These are phyloP conservation scores for Bromus sterilis DNA, from an alignment of 176 grass and related monocot genomes.

Conservation along the genomic window DNA sequence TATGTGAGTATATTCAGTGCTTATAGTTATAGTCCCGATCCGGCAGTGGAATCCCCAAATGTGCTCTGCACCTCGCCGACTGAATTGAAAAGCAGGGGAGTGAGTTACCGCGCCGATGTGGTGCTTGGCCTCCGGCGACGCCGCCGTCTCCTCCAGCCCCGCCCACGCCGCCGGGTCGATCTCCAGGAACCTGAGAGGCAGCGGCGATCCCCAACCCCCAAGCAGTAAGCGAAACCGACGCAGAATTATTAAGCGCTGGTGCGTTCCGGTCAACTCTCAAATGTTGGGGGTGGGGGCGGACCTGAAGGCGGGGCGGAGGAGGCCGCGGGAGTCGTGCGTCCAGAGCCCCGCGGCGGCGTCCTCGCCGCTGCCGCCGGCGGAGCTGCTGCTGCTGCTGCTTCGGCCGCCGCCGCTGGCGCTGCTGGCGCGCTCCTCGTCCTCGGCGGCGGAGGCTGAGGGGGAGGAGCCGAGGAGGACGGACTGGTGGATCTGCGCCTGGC, in stretches of 20 bases:
- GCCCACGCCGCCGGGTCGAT: slow-evolving; percentile 71
- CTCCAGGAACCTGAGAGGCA: slow-evolving; percentile 71
- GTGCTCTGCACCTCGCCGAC: not conserved
- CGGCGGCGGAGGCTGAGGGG: not conserved
- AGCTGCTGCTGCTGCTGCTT: slow-evolving; percentile 31
- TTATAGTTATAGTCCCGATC: not conserved
- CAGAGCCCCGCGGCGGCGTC: slow-evolving; percentile 45
- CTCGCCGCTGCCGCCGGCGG: slow-evolving; percentile 20
- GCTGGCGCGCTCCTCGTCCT: slow-evolving; percentile 33
- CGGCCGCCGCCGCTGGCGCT: slow-evolving; percentile 26
- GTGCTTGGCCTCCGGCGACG: slow-evolving; percentile 67
- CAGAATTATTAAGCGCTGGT: too few relatives aligned
- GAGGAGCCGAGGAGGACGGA: slow-evolving; percentile 53
- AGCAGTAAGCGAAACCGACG: not conserved
- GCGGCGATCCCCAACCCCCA: not conserved
- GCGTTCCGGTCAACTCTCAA: too few relatives aligned
- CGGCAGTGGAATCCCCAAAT: not conserved
- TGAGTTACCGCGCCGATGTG: slow-evolving; percentile 73
- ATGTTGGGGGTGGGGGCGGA: not conserved
- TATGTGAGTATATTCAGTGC: not conserved
- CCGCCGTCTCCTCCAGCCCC: slow-evolving; percentile 90
- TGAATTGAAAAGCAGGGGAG: not conserved
- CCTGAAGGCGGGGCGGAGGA: slow-evolving; percentile 97
- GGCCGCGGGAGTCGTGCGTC: slow-evolving; percentile 87
- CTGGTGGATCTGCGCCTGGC: slow-evolving; percentile 96